Evolutionary conservation across 176 grass and related monocot species (phyloP).

Genomic region (Oryza punctata): DNA sequence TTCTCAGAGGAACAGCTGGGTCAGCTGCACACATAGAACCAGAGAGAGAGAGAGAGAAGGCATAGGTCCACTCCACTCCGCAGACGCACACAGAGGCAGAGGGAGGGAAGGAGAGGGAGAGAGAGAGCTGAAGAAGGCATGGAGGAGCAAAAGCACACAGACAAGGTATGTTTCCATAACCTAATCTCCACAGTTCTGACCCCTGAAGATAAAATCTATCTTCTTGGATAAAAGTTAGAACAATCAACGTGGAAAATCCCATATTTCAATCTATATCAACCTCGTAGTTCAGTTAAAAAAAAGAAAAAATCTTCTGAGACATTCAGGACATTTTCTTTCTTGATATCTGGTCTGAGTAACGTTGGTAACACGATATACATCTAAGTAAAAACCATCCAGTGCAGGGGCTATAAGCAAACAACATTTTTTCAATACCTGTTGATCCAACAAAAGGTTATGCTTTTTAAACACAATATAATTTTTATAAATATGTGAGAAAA

Average conservation of each 20-base stretch:
- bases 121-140: constrained; percentile 12
- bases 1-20: not conserved
- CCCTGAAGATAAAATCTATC: not conserved
- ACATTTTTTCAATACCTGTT: not conserved
- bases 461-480: not conserved
- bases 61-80: not conserved
- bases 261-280: not conserved
- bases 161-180: constrained; percentile 31
- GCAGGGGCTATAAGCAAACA: not conserved
- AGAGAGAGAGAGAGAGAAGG: not conserved
- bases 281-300: not conserved
- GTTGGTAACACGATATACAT: not conserved
- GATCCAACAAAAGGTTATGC: not conserved
- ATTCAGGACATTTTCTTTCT: not conserved
- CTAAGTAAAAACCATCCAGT: not conserved
- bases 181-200: not conserved
- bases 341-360: not conserved
- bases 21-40: not conserved
- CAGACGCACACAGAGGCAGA: not conserved
- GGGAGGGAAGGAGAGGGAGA: no score
- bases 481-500: not conserved
- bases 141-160: constrained; percentile 19
- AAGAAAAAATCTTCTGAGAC: not conserved
- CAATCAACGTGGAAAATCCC: not conserved
- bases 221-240: not conserved